Evolutionary conservation across 2,329 filamentous ascomycete genomes (phyloP).

Genomic region (Trichoderma atroviride): DNA sequence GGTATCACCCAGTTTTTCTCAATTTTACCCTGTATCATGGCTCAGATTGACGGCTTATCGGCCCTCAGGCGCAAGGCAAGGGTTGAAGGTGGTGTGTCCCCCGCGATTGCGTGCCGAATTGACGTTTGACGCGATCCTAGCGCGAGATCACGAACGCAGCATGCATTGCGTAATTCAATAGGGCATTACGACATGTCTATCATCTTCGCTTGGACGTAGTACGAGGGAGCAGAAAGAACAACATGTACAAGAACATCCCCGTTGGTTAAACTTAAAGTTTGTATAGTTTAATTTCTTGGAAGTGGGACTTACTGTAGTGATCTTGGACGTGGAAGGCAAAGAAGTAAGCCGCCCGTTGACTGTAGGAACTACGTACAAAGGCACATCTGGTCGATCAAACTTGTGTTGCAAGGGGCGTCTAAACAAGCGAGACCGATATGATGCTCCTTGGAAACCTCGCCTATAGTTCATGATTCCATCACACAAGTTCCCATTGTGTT

Average conservation of each 20-base stretch:
- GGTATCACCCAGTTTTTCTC: background rate
- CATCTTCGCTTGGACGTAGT: background rate
- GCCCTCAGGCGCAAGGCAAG: background rate
- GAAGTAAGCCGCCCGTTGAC: no score
- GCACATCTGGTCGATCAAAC: no score
- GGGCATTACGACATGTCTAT: constrained; percentile 8
- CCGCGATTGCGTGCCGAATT: constrained; percentile 24
- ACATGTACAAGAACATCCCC: background rate
- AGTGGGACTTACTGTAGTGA: background rate
- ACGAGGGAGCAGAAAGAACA: background rate
- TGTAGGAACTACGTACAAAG: no score
- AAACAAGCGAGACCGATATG: no score
- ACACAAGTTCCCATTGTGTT: no score
- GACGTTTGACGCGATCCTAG: constrained; percentile 20
- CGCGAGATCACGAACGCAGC: constrained; percentile 9
- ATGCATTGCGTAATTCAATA: constrained; percentile 13
- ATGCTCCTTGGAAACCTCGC: no score
- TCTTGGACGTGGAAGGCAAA: background rate
- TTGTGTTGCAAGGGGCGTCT: no score
- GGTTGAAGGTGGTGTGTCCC: constrained; percentile 16
- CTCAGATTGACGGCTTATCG: background rate
- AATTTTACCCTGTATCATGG: background rate
- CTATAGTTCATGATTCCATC: no score
- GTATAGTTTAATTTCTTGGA: background rate
- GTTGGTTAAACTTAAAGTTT: no score